phyloP scores from a whole-genome alignment of 345 rosid species.

The Eutrema japonicum region DNA sequence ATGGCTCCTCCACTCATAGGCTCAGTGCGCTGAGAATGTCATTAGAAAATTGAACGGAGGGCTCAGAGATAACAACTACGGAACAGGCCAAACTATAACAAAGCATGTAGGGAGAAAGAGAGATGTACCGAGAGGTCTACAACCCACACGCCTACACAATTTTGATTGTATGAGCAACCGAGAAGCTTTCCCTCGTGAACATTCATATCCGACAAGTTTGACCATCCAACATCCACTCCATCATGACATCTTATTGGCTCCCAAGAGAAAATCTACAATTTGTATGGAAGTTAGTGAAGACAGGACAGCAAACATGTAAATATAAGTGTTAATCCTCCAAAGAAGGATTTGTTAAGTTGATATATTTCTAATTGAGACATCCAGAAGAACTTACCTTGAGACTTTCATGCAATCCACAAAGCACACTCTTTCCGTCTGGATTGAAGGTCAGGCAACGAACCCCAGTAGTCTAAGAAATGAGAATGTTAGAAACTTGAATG shows the following conservation, averaged over 20 bases:
- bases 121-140: constrained; percentile 88
- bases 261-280: constrained; percentile 89
- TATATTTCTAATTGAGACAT: constrained; percentile 18
- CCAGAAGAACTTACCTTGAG: constrained; percentile 61
- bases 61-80: constrained; percentile 38
- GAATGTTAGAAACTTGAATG: constrained; percentile 15
- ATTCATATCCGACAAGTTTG: constrained; percentile 89
- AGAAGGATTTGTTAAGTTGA: constrained; percentile 10
- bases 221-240: constrained; percentile 98
- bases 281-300: constrained; percentile 18
- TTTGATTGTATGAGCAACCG: constrained; percentile 98
- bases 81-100: constrained; percentile 30
- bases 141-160: constrained; percentile 99
- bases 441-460: constrained; percentile 93
- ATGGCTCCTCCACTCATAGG: constrained; percentile 58
- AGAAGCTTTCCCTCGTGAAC: constrained; percentile 98
- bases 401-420: constrained; percentile 96
- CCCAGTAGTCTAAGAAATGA: constrained; percentile 67
- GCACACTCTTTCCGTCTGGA: constrained; percentile 92
- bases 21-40: constrained; percentile 64
- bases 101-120: constrained; percentile 9
- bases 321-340: neutral
- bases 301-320: constrained; percentile 25
- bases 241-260: constrained; percentile 95
- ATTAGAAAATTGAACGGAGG: constrained; percentile 28